Evolutionary conservation across 352 stramenopile species (phyloP).

Genomic region (Globisporangium iwayamae): DNA sequence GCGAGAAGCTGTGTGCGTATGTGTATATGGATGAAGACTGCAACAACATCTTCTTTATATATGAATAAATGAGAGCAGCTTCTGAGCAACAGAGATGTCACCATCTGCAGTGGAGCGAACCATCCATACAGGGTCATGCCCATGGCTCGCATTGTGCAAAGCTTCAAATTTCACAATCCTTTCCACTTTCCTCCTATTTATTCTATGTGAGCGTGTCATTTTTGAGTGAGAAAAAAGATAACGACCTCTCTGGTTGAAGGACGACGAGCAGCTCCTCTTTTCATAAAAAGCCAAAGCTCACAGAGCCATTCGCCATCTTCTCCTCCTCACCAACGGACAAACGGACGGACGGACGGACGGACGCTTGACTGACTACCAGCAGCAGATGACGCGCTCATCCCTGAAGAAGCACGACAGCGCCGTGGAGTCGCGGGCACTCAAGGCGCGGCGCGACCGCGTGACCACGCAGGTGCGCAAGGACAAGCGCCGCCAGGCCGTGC

Average conservation of each 20-base stretch:
- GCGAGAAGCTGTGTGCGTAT: neutral
- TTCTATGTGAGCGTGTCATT: neutral
- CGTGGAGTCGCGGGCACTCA: conserved; percentile 55
- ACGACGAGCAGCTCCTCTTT: neutral
- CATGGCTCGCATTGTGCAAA: no score
- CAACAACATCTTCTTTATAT: neutral
- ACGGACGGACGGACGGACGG: no score
- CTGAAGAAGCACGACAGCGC: conserved; percentile 76
- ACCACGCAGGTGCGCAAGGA: conserved; percentile 72
- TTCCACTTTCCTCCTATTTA: neutral
- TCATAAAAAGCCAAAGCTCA: neutral
- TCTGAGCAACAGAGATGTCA: neutral
- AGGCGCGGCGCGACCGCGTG: conserved; percentile 57
- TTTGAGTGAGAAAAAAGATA: neutral
- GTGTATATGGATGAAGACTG: neutral
- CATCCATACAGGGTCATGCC: no score
- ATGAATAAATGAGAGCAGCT: neutral
- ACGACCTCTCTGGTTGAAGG: neutral
- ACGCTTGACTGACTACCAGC: neutral
- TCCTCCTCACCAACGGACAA: neutral
- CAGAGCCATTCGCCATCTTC: conserved; percentile 5
- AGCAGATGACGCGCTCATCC: conserved; percentile 51
- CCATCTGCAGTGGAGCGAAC: no score
- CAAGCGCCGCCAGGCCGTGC: conserved; percentile 56
- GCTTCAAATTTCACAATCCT: neutral